These are phyloP conservation scores for Candida berthetii DNA, from an alignment of 805 yeast species.

Conservation along the genomic window DNA sequence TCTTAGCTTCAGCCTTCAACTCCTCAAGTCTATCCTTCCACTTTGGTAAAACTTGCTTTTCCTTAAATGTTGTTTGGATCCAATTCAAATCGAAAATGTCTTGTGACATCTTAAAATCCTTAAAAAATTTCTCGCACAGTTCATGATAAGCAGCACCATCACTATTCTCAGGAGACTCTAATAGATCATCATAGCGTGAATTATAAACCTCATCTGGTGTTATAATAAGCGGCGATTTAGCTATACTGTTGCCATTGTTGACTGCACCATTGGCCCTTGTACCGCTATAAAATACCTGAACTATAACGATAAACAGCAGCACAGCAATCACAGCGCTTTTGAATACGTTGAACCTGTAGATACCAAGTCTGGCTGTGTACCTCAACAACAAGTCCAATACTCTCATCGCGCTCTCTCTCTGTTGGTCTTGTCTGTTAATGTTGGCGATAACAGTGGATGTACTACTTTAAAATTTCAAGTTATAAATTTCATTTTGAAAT, in stretches of 20 bases:
- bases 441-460: too few species aligned
- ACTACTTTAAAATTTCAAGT: too few species aligned
- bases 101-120: background rate
- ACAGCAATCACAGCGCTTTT: background rate
- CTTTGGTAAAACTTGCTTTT: background rate
- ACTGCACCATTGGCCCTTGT: background rate
- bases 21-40: background rate
- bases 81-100: background rate
- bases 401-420: background rate
- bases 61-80: background rate
- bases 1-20: background rate
- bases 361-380: background rate
- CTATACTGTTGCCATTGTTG: background rate
- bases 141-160: background rate
- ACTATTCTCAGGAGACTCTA: background rate
- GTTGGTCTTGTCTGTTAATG: background rate
- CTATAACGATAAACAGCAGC: background rate
- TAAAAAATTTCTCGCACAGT: background rate
- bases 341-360: background rate
- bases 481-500: too few species aligned
- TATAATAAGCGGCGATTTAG: background rate
- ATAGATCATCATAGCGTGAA: background rate
- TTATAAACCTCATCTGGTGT: background rate
- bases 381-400: background rate
- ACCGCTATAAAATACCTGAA: background rate